Evolutionary conservation across 371 early-diverging fungal species (phyloP).

Genomic region (Mortierella sp.): DNA sequence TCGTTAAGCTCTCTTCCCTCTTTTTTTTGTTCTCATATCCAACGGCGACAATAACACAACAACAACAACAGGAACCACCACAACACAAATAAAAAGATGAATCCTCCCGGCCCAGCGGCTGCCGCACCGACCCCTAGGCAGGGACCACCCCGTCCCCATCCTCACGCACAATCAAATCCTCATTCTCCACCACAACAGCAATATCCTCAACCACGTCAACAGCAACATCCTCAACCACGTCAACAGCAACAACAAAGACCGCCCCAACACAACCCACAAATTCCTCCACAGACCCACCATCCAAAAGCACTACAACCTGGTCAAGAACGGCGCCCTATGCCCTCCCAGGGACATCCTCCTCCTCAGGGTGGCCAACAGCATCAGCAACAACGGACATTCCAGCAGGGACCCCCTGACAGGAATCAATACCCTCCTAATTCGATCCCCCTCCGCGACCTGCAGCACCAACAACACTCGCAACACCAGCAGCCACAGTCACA

Average conservation of each 20-base stretch:
- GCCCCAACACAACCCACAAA: neutral
- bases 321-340: conserved; percentile 12
- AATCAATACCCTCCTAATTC: conserved; percentile 24
- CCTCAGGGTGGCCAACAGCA: neutral
- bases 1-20: neutral
- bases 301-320: neutral
- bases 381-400: conserved; percentile 8
- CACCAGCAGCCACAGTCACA: neutral
- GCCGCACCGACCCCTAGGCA: conserved; percentile 7
- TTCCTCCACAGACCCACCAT: neutral
- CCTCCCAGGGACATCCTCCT: neutral
- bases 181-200: neutral
- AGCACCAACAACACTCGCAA: conserved; percentile 13
- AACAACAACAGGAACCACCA: neutral
- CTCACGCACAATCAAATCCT: neutral
- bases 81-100: neutral
- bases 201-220: neutral
- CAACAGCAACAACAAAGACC: conserved; percentile 5
- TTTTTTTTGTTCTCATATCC: no score
- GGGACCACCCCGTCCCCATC: neutral
- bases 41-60: neutral
- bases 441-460: conserved; percentile 28
- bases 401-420: conserved; percentile 8
- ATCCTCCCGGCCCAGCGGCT: neutral
- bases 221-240: conserved; percentile 2